These are phyloP conservation scores for Diutina ranongensis DNA, from an alignment of 1,139 yeast genomes.

Conservation along the genomic window DNA sequence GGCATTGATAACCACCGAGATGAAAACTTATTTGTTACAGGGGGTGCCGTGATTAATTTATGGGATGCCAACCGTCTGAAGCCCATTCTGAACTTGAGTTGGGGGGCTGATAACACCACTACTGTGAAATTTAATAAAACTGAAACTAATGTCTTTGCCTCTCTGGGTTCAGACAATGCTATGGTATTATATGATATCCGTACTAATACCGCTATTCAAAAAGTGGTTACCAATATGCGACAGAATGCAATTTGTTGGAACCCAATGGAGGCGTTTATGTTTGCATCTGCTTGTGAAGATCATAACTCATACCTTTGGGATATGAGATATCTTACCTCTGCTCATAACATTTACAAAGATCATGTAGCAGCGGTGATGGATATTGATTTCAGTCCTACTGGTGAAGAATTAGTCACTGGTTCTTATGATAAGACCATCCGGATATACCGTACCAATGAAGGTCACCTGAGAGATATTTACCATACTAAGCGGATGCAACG, in stretches of 20 bases:
- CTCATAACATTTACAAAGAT: constrained; percentile 81
- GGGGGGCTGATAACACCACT: constrained; percentile 93
- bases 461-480: constrained; percentile 90
- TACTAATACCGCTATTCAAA: constrained; percentile 88
- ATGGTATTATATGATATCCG: constrained; percentile 84
- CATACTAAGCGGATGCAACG: constrained; percentile 98
- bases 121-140: constrained; percentile 82
- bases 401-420: constrained; percentile 91
- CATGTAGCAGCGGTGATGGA: constrained; percentile 96
- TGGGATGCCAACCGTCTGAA: constrained; percentile 83
- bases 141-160: constrained; percentile 80
- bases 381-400: constrained; percentile 92
- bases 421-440: constrained; percentile 91
- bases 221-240: constrained; percentile 70
- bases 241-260: constrained; percentile 90
- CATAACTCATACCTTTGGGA: constrained; percentile 93
- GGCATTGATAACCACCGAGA: constrained; percentile 79
- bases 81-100: constrained; percentile 65
- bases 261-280: constrained; percentile 94
- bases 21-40: constrained; percentile 74
- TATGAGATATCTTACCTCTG: constrained; percentile 78
- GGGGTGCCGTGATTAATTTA: constrained; percentile 77
- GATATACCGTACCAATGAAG: constrained; percentile 62
- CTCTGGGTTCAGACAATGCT: constrained; percentile 88
- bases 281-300: constrained; percentile 90